Evolutionary conservation across 2,329 filamentous ascomycete species (phyloP).

Genomic region (Aspergillus pseudoterreus): DNA sequence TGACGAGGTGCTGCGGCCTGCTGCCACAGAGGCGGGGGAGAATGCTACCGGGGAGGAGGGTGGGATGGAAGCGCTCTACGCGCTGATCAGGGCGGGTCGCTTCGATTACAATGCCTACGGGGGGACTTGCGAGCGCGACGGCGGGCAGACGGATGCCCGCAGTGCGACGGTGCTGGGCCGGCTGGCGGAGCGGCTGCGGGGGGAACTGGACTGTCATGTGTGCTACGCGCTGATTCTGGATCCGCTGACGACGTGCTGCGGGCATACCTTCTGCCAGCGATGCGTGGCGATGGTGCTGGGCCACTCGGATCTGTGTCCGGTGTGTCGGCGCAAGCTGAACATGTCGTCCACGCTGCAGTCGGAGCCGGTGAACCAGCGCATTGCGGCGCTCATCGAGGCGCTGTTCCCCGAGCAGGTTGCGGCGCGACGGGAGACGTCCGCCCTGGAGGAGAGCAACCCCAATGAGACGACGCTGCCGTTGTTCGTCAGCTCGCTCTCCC

Average conservation of each 20-base stretch:
- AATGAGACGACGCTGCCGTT: constrained; percentile 63
- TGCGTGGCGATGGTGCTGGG: constrained; percentile 75
- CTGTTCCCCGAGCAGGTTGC: constrained; percentile 68
- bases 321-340: constrained; percentile 67
- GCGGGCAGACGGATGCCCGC: constrained; percentile 39
- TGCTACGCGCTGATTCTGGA: constrained; percentile 80
- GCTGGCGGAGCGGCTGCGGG: constrained; percentile 59
- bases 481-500: constrained; percentile 78
- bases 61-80: constrained; percentile 62
- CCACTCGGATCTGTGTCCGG: constrained; percentile 73
- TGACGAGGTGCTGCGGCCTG: constrained; percentile 29
- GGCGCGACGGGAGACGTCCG: constrained; percentile 52
- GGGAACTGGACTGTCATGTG: constrained; percentile 82
- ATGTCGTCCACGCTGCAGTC: constrained; percentile 48
- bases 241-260: constrained; percentile 78
- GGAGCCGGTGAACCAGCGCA: constrained; percentile 58
- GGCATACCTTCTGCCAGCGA: constrained; percentile 81
- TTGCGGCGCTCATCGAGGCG: constrained; percentile 60
- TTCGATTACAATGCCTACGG: constrained; percentile 52
- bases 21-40: background rate
- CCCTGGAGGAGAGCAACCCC: constrained; percentile 55
- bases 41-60: constrained; percentile 14
- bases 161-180: constrained; percentile 47
- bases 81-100: constrained; percentile 59
- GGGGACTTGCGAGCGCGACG: constrained; percentile 44